Percentiles rank a stretch among this genome's conserved stretches.
These are phyloP conservation scores for Cryptosporidium canis DNA, from an alignment of 169 alveolate genomes.

Conservation along the genomic window DNA sequence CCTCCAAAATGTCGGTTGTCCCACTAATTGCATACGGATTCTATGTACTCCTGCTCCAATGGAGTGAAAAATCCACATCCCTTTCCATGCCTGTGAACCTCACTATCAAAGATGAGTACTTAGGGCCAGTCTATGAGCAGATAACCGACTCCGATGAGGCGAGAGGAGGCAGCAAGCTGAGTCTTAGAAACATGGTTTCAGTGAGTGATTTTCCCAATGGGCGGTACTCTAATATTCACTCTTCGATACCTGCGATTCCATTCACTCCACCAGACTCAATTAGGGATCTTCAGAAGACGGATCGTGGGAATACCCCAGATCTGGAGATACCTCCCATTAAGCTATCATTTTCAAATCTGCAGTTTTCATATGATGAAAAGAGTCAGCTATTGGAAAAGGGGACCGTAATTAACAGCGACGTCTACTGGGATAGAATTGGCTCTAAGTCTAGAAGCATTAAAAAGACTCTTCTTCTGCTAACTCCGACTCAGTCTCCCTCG, in stretches of 20 bases:
- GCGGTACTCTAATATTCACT: not conserved
- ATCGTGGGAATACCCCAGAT: conserved; percentile 14
- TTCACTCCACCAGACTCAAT: conserved; percentile 47
- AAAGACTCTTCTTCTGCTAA: conserved; percentile 31
- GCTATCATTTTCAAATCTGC: conserved; percentile 1
- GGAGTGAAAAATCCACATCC: conserved; percentile 52
- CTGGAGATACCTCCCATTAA: conserved; percentile 62
- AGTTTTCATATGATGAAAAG: not conserved
- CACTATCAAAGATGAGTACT: conserved; percentile 43
- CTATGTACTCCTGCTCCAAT: conserved; percentile 47
- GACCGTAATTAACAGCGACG: not conserved
- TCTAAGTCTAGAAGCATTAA: conserved; percentile 66
- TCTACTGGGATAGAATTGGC: conserved; percentile 65
- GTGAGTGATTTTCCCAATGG: not conserved
- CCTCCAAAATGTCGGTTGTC: conserved; percentile 26
- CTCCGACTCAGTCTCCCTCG: conserved; percentile 64
- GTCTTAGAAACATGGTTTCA: conserved; percentile 2
- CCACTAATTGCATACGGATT: conserved; percentile 35
- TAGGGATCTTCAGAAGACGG: not conserved
- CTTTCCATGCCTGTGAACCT: conserved; percentile 55
- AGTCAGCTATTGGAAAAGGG: not conserved
- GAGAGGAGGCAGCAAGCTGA: conserved; percentile 15
- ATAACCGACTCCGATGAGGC: conserved; percentile 7
- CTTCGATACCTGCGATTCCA: conserved; percentile 18
- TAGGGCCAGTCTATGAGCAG: conserved; percentile 21